A percentile compares a stretch with the other conserved stretches of the same genome.
Evolutionary conservation across 2,329 filamentous ascomycete species (phyloP).

Genomic region (Curvularia sp.): DNA sequence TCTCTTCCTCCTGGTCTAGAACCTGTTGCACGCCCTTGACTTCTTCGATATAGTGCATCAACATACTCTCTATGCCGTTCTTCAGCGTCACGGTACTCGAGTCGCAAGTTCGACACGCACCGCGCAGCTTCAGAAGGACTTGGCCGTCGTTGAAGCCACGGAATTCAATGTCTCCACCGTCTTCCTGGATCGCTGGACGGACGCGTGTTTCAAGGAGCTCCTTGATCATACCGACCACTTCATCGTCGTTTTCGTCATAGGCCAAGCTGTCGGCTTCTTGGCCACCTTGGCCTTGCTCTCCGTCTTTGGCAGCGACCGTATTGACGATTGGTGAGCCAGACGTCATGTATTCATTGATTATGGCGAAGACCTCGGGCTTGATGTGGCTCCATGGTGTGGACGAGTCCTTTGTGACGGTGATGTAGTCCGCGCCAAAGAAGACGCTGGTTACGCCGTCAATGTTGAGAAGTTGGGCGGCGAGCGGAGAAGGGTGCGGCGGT

Average conservation of each 20-base stretch:
- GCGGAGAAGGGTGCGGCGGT: conserved; percentile 86
- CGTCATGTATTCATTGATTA: conserved; percentile 92
- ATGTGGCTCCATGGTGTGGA: conserved; percentile 94
- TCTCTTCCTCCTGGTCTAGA: conserved; percentile 88
- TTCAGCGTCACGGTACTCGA: conserved; percentile 96
- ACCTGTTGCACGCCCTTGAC: conserved; percentile 92
- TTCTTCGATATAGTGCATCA: conserved; percentile 93
- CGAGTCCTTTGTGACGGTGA: conserved; percentile 90
- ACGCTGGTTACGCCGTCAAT: conserved; percentile 94
- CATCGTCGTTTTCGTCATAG: conserved; percentile 89
- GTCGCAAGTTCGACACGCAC: conserved; percentile 94
- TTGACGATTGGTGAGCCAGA: conserved; percentile 83
- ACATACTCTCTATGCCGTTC: conserved; percentile 97
- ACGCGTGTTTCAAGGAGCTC: conserved; percentile 95
- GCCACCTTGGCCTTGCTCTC: conserved; percentile 59
- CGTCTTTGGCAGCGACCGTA: conserved; percentile 66
- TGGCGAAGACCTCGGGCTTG: conserved; percentile 91
- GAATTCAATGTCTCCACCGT: conserved; percentile 97
- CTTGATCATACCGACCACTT: conserved; percentile 98
- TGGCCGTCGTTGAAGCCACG: conserved; percentile 85
- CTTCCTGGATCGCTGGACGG: conserved; percentile 93
- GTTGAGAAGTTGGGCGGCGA: conserved; percentile 89
- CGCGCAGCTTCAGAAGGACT: conserved; percentile 85
- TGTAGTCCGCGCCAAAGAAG: conserved; percentile 94
- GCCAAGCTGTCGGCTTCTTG: conserved; percentile 72